These are phyloP conservation scores for Coemansia sp. DNA, from an alignment of 192 early-diverging fungal species.

Conservation along the genomic window DNA sequence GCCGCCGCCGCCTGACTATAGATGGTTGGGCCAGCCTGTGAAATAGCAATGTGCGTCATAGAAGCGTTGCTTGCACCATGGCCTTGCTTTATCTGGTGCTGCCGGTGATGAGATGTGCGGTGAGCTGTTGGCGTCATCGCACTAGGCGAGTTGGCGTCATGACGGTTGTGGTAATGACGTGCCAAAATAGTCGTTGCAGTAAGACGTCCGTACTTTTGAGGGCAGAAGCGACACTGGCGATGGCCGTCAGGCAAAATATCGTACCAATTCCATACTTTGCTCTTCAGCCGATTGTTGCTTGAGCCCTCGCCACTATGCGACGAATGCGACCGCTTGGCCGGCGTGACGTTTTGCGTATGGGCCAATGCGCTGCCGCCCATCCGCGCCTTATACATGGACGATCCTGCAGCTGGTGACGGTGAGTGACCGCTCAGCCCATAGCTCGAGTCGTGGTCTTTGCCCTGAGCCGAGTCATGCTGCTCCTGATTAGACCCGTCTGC, in stretches of 20 bases:
- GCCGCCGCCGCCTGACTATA: conserved; percentile 39
- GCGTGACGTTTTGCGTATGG: conserved; percentile 15
- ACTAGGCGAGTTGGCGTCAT: conserved; percentile 30
- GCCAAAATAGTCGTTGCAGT: conserved; percentile 52
- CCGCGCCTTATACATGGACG: conserved; percentile 21
- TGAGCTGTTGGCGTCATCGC: conserved; percentile 18
- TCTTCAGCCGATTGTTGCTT: conserved; percentile 42
- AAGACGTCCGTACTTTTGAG: conserved; percentile 47
- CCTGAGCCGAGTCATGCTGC: conserved; percentile 3
- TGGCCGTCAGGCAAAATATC: conserved; percentile 41
- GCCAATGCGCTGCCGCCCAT: conserved; percentile 15
- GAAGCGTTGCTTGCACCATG: not conserved
- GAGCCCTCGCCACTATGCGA: conserved; percentile 17
- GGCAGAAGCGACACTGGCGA: conserved; percentile 48
- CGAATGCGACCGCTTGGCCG: conserved; percentile 29
- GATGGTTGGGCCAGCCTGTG: conserved; percentile 23
- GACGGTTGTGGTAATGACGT: conserved; percentile 49
- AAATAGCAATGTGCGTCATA: conserved; percentile 22
- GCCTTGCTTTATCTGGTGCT: conserved; percentile 1
- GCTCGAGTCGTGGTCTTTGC: conserved; percentile 7
- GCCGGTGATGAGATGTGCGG: conserved; percentile 9
- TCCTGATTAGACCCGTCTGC: conserved; percentile 1
- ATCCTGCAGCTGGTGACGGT: conserved; percentile 7
- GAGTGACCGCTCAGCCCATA: conserved; percentile 13
- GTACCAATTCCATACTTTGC: conserved; percentile 54